Conservation (phyloP, 2,329 filamentous ascomycete species). For the Verticillium albo-atrum region DNA sequence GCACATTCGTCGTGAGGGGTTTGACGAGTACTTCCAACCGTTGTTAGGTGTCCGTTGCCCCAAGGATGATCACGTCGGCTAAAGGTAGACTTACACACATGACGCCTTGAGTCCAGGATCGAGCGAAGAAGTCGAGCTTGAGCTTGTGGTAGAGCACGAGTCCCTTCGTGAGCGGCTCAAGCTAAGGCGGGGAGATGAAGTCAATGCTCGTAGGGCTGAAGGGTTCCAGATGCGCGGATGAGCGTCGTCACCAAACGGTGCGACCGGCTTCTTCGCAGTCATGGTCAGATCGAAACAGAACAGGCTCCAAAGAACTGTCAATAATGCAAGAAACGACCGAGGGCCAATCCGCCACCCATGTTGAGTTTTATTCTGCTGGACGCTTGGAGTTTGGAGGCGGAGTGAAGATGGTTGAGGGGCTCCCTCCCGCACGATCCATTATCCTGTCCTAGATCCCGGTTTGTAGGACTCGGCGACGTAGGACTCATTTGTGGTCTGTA, state of each 20-base stretch:
- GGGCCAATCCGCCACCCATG: conserved; percentile 9
- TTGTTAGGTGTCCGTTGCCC: background rate
- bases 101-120: conserved; percentile 14
- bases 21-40: conserved; percentile 34
- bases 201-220: conserved; percentile 26
- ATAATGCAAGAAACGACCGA: conserved; percentile 3
- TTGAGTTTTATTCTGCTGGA: conserved; percentile 8
- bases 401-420: background rate
- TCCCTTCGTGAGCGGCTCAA: conserved; percentile 24
- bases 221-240: conserved; percentile 19
- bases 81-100: conserved; percentile 26
- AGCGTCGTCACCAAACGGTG: conserved; percentile 17
- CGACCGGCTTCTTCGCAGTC: conserved; percentile 23
- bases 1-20: conserved; percentile 45
- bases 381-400: background rate
- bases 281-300: conserved; percentile 12
- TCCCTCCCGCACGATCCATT: background rate
- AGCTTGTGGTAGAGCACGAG: conserved; percentile 20
- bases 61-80: background rate
- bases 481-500: background rate
- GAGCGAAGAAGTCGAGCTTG: conserved; percentile 15
- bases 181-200: conserved; percentile 25
- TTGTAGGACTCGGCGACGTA: background rate
- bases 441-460: background rate
- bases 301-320: conserved; percentile 1